phyloP scores from a whole-genome alignment of 805 yeast species.

The Candida xiaguanensis region DNA sequence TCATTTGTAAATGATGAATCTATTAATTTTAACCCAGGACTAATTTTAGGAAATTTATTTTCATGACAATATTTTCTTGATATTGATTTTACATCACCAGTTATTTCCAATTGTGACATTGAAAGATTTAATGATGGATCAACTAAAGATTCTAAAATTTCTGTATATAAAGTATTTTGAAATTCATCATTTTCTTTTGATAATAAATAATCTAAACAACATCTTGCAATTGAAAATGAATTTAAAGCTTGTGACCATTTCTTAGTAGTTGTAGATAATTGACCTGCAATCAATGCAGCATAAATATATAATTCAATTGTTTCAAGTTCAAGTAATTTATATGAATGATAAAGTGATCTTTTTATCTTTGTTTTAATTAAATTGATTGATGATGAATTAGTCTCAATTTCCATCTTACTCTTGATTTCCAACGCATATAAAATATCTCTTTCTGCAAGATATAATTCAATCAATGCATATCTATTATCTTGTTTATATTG shows the following conservation, averaged over 20 bases:
- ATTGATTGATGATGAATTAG: conserved; percentile 23
- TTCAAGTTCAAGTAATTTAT: conserved; percentile 40
- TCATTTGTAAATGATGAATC: conserved; percentile 31
- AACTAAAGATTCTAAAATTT: conserved; percentile 52
- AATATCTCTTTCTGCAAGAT: conserved; percentile 74
- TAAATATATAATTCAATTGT: conserved; percentile 31
- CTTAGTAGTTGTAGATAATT: conserved; percentile 47
- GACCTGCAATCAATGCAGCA: conserved; percentile 51
- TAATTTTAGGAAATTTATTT: conserved; percentile 28
- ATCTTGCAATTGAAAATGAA: conserved; percentile 57
- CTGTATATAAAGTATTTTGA: conserved; percentile 45
- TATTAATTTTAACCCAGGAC: conserved; percentile 40
- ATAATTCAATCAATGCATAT: conserved; percentile 57
- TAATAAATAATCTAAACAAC: conserved; percentile 52
- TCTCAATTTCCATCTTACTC: conserved; percentile 49
- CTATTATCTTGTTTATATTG: conserved; percentile 49
- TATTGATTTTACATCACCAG: conserved; percentile 46
- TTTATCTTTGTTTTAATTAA: conserved; percentile 61
- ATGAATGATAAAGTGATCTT: conserved; percentile 48
- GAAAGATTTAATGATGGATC: conserved; percentile 66
- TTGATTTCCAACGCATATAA: conserved; percentile 65
- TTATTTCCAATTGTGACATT: conserved; percentile 35
- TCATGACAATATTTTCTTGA: conserved; percentile 43
- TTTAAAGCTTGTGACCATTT: conserved; percentile 53
- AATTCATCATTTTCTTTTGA: conserved; percentile 22